These are phyloP conservation scores for Ophiostoma quercus DNA, from an alignment of 2,329 filamentous ascomycete genomes.

Conservation along the genomic window DNA sequence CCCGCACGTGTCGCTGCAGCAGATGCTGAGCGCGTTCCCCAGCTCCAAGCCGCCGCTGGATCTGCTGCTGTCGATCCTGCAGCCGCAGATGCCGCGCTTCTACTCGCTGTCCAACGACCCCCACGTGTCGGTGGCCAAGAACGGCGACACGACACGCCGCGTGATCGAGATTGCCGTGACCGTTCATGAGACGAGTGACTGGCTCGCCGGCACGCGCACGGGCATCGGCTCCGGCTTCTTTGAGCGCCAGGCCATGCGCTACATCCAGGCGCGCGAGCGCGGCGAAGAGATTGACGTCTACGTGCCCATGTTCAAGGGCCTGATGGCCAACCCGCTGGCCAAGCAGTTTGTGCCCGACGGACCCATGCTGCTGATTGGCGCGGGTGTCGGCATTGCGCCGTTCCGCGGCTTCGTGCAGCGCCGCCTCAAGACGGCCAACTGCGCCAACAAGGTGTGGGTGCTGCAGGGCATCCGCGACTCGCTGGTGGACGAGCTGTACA, in stretches of 20 bases:
- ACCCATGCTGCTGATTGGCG: conserved; percentile 95
- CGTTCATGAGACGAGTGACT: conserved; percentile 80
- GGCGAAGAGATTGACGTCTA: conserved; percentile 61
- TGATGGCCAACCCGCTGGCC: conserved; percentile 95
- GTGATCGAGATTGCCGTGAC: conserved; percentile 96
- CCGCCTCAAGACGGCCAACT: conserved; percentile 86
- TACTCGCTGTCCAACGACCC: conserved; percentile 98
- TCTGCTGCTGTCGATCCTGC: conserved; percentile 70
- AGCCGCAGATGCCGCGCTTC: conserved; percentile 92
- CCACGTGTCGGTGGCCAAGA: conserved; percentile 58
- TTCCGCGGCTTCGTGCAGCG: conserved; percentile 98
- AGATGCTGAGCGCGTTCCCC: conserved; percentile 87
- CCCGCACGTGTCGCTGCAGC: conserved; percentile 75
- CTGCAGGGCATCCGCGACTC: conserved; percentile 92
- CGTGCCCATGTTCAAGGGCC: conserved; percentile 94
- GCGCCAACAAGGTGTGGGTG: conserved; percentile 97
- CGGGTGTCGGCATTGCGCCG: conserved; percentile 91
- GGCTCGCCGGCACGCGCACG: conserved; percentile 65
- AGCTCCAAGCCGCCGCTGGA: conserved; percentile 85
- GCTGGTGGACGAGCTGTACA: conserved; percentile 91
- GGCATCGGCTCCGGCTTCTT: conserved; percentile 92
- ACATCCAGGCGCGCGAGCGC: conserved; percentile 60
- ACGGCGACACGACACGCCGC: conserved; percentile 66
- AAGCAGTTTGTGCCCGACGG: conserved; percentile 89
- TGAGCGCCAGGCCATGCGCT: conserved; percentile 72